phyloP scores from a whole-genome alignment of 306 rosid species.

The Hippophae tibetana region DNA sequence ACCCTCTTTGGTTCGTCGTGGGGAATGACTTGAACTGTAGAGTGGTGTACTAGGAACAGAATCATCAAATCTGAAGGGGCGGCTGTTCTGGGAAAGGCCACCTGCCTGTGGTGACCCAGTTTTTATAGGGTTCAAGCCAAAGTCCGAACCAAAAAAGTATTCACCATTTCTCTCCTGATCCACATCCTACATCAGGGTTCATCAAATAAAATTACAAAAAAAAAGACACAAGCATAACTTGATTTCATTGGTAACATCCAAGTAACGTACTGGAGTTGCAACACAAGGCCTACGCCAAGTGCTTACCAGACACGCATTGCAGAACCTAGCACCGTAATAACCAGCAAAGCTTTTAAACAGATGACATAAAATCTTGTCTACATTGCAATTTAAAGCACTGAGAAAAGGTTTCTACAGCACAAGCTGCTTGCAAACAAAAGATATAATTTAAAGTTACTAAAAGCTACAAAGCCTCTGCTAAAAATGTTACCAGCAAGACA shows the following conservation, averaged over 20 bases:
- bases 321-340: no score
- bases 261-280: not conserved
- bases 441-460: not conserved
- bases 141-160: slow-evolving; percentile 63
- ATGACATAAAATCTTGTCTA: no score
- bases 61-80: slow-evolving; percentile 67
- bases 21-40: slow-evolving; percentile 57
- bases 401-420: no score
- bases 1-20: slow-evolving; percentile 49
- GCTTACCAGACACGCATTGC: no score
- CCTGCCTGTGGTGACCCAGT: slow-evolving; percentile 51
- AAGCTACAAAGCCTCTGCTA: not conserved
- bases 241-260: not conserved
- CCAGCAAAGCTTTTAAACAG: no score
- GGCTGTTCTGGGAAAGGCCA: slow-evolving; percentile 47
- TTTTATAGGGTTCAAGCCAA: slow-evolving; percentile 75
- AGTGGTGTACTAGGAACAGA: slow-evolving; percentile 96
- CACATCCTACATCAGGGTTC: slow-evolving; percentile 30
- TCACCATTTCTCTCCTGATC: slow-evolving; percentile 53
- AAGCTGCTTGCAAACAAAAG: not conserved
- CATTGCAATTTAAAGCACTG: no score
- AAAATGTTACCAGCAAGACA: not conserved
- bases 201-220: not conserved
- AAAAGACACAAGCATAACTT: not conserved
- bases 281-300: not conserved